Conservation (phyloP, 2,329 filamentous ascomycete genomes). For the Akanthomyces dipterigenus region DNA sequence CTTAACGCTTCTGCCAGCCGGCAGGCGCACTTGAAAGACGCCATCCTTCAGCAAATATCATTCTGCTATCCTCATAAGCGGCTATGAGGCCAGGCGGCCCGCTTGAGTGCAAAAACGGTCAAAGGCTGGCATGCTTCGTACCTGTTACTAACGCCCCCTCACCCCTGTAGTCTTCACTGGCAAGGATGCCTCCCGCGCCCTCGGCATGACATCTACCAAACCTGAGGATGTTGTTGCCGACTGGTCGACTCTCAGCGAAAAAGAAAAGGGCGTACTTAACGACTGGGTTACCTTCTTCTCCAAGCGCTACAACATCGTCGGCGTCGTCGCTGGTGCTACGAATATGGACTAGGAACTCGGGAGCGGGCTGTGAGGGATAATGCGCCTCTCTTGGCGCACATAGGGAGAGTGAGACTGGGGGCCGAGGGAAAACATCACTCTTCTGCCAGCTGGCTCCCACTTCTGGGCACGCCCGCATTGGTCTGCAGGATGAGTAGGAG, state of each 20-base stretch:
- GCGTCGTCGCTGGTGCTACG: slow-evolving; percentile 54
- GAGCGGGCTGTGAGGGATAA: not conserved
- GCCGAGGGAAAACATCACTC: not conserved
- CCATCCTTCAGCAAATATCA: not conserved
- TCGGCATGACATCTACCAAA: slow-evolving; percentile 82
- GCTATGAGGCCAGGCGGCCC: not conserved
- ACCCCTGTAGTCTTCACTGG: slow-evolving; percentile 73
- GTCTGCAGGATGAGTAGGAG: not conserved
- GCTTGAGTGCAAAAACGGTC: not conserved
- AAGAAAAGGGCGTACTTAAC: slow-evolving; percentile 75
- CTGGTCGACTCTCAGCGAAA: slow-evolving; percentile 76
- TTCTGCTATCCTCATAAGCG: not conserved
- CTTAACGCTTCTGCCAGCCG: not conserved
- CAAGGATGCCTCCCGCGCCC: slow-evolving; percentile 88
- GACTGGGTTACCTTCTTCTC: slow-evolving; percentile 97
- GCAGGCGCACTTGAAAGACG: too few species aligned
- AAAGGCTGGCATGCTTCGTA: slow-evolving; percentile 14
- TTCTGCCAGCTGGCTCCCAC: not conserved
- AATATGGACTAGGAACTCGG: slow-evolving; percentile 39
- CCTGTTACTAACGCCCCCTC: not conserved
- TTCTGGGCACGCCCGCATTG: not conserved
- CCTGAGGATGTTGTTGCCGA: slow-evolving; percentile 74
- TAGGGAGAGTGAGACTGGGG: not conserved
- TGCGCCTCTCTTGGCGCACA: not conserved
- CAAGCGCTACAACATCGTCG: slow-evolving; percentile 91